Base-by-base conservation (phyloP, 2,329 filamentous ascomycete genomes). In the Endoconidiophora laricicola region DNA sequence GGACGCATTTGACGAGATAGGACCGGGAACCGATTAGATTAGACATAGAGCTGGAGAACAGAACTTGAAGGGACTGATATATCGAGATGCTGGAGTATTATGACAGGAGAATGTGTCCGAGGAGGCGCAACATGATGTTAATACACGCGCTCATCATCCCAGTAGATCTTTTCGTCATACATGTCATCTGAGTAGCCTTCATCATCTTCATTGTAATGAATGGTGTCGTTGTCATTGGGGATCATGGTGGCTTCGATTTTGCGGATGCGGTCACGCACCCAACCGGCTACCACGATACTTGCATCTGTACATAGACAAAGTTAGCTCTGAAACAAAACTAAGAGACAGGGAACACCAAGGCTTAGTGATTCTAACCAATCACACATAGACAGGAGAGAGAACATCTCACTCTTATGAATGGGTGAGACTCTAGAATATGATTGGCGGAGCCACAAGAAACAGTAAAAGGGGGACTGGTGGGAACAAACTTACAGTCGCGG, bases 401-500 rank as follows among this genome's bases (percentile, higher is more conserved):
- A 18, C 16, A 18, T 18, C 16, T 18, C 16, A 18, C 16, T 18
- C 16, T 18, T 18, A 18, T 18, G 16, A 18, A 18, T 18, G 16
- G n/a, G 16, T 16, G 16, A 5, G 3, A 38, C 36, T 38, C 9
- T 12, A 23, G 23, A 39, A 20, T 7, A 46, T 23, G 22, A 4
- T 4, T 10, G 18, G 40, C 18, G n/a, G 46, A 3, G n/a, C 2
- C n/a, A 22, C 4, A 42, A 20, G 4, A 42, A 23, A 2, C 18
- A 42, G 4, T 10, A 42, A 23, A 20, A 23, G 40, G 20, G 40
- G 0, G 6, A 5, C 6, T 42, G 3, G 18, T 20, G 18, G 46
- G 26, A 22, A 3, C 38, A 16, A 20, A 60, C 63, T 62, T 55
- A 65, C 65, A 58, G 52, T 66, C 60, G 12, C 55, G 62, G 0